Base-by-base conservation (phyloP, 1,284 basidiomycete species). In the Macrocybe sp. region DNA sequence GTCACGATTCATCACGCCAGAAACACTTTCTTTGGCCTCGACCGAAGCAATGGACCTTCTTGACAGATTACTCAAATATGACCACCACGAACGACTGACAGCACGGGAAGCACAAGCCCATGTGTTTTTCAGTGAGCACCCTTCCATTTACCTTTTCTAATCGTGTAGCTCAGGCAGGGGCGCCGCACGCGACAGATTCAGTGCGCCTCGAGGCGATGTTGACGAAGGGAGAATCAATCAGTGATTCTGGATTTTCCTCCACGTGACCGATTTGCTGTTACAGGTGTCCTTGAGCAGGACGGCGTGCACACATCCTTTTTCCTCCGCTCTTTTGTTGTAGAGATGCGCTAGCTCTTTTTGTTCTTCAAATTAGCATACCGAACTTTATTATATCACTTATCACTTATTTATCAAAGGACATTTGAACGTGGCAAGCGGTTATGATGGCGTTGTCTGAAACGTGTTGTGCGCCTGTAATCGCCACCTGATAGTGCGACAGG, bases 21-120 rank as follows among this genome's bases (percentile, higher is more conserved):
- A 93, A 53, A 92, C 89, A 65, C 82, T 85, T 63, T 68, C 75
- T 41, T 83, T 83, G 57, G 83, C 88, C 46, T 83, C 85, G 6
- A 72, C 80, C 52, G 89, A 90, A 59, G 84, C 83, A 1, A 68
- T 89, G 54, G 89, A 93, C 65, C 83, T 94, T 51, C 67, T 95
- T 38, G 92, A 94, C 66, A 88, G 85, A 67, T 69, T 94, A 52
- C 74, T 95, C 55, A 77, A 83, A 46, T 94, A 92, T 66, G 85
- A 94, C 64, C 91, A 93, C 63, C 81, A 82, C 63, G 87, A 92
- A 63, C 78, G 91, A 51, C 72, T 90, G 47, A 93, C 92, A 14
- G 91, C 92, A 10, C 72, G 76, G 53, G 89, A 92, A 68, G 83
- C 85, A 35, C 82, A 86, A 66, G 73, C 72, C 44, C 87, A 91